Percentiles rank a stretch among this genome's conserved stretches.
These are phyloP conservation scores for Diplocarpon mali DNA, from an alignment of 2,329 filamentous ascomycete species.

Conservation along the genomic window DNA sequence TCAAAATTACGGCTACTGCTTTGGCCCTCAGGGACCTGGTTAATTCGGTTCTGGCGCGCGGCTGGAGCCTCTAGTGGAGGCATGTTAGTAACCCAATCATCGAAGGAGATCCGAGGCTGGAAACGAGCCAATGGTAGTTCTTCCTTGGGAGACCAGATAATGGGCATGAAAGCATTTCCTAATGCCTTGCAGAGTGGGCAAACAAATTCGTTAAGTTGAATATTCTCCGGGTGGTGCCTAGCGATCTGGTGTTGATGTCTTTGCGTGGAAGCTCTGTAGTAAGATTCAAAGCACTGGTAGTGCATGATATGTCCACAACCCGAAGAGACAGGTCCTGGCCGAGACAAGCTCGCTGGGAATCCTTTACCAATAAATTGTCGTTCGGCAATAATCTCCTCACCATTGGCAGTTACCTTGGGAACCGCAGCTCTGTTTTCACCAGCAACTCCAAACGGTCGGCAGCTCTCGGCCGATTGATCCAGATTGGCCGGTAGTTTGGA, in stretches of 20 bases:
- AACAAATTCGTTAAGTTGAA: constrained; percentile 76
- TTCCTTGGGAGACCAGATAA: constrained; percentile 89
- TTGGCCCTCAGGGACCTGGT: constrained; percentile 4
- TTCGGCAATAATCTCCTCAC: constrained; percentile 60
- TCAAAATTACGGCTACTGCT: constrained; percentile 11
- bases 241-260: constrained; percentile 89
- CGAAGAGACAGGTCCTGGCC: constrained; percentile 69
- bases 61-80: constrained; percentile 6
- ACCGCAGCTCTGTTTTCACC: constrained; percentile 73
- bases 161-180: constrained; percentile 87
- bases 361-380: constrained; percentile 81
- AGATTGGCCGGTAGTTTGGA: constrained; percentile 67
- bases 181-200: constrained; percentile 95
- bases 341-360: constrained; percentile 58
- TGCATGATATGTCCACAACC: constrained; percentile 99
- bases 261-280: constrained; percentile 71
- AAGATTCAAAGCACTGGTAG: constrained; percentile 87
- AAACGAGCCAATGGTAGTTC: constrained; percentile 71
- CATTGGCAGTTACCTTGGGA: constrained; percentile 62
- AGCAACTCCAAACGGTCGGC: constrained; percentile 84
- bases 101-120: constrained; percentile 47
- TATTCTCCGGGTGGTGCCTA: constrained; percentile 79
- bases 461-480: constrained; percentile 70
- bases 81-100: constrained; percentile 28
- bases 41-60: constrained; percentile 5